Conservation (phyloP, 2,329 filamentous ascomycete species). For the Calonectria naviculata region DNA sequence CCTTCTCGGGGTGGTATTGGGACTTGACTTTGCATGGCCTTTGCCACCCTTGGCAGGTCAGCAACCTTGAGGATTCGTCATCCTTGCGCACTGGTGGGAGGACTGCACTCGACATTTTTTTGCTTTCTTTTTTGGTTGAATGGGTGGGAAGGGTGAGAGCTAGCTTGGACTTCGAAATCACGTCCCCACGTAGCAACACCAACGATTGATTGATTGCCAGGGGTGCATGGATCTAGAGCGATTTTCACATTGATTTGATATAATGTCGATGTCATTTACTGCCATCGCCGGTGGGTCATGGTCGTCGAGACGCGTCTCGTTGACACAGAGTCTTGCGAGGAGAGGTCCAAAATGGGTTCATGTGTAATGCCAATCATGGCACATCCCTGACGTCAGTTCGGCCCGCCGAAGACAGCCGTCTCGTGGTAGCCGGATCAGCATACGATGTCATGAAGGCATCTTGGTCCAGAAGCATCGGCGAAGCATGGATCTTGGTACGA, state of each 20-base stretch:
- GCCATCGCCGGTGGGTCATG: background rate
- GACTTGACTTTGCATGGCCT: background rate
- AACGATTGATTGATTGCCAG: background rate
- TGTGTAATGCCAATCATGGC: background rate
- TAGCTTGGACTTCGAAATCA: background rate
- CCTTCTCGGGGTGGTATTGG: background rate
- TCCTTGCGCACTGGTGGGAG: background rate
- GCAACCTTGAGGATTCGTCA: background rate
- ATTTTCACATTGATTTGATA: background rate
- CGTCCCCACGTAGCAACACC: background rate
- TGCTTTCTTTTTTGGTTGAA: background rate
- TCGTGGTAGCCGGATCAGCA: background rate
- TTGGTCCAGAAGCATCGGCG: background rate
- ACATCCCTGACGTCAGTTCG: slow-evolving; percentile 13
- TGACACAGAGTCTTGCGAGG: background rate
- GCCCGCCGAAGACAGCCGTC: background rate
- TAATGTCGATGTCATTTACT: background rate
- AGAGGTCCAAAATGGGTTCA: background rate
- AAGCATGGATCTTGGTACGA: background rate
- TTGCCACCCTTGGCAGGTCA: background rate
- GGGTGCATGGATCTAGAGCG: background rate
- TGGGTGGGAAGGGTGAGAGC: background rate
- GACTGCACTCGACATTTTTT: background rate
- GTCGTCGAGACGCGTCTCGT: background rate
- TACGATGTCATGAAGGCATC: background rate